A percentile compares a stretch with the other conserved stretches of the same genome.
Conservation (phyloP, 345 rosid genomes). For the Microthlaspi erraticum region DNA sequence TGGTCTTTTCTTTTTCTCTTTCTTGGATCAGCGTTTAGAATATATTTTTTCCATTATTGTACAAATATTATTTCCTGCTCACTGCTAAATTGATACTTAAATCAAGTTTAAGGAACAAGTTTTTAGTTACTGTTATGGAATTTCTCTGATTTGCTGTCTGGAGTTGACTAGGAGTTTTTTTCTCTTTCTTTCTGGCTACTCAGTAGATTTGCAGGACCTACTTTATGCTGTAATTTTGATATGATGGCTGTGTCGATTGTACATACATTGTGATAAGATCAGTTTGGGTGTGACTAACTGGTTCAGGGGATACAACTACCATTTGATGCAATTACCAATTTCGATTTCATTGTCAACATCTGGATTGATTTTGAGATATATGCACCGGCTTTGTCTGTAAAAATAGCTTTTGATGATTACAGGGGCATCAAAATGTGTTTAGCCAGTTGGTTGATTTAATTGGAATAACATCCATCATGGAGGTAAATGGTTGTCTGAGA, state of each 20-base stretch:
- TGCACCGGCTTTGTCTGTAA: background rate
- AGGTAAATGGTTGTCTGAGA: conserved; percentile 58
- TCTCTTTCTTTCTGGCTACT: conserved; percentile 41
- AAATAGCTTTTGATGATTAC: conserved; percentile 37
- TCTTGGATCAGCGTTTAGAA: background rate
- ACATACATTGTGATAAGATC: background rate
- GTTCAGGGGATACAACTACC: too few relatives aligned
- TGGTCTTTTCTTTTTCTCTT: background rate
- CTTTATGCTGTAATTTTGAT: background rate
- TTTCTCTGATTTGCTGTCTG: background rate
- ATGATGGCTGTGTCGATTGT: background rate
- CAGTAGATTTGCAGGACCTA: conserved; percentile 27
- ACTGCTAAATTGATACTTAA: conserved; percentile 17
- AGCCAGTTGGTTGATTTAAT: conserved; percentile 74
- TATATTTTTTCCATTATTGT: conserved; percentile 6
- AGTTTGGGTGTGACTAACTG: conserved; percentile 27
- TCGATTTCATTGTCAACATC: background rate
- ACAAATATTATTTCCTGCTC: conserved; percentile 16
- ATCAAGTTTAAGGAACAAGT: background rate
- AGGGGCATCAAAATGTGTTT: conserved; percentile 76
- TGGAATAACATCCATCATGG: conserved; percentile 94
- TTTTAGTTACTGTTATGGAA: background rate
- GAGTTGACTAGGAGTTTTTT: conserved; percentile 43
- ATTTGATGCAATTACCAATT: conserved; percentile 3
- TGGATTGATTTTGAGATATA: conserved; percentile 26